These are phyloP conservation scores for Thalassiosira livingstoniorum DNA, from an alignment of 352 stramenopile species.

Conservation along the genomic window DNA sequence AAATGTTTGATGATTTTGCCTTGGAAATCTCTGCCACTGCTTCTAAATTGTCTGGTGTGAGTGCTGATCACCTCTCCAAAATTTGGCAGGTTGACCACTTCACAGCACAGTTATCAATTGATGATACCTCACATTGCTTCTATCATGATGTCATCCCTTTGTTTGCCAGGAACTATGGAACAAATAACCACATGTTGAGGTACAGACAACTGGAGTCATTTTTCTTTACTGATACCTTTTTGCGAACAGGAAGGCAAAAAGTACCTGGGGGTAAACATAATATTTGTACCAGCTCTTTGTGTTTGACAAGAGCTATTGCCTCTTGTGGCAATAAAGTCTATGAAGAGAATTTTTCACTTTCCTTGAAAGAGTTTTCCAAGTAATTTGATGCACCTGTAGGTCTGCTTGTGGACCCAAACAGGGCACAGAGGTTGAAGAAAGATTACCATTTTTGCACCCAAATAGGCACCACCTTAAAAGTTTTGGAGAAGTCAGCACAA, in stretches of 20 bases:
- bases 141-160: slow-evolving; percentile 1
- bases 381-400: slow-evolving; percentile 38
- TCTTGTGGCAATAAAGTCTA: slow-evolving; percentile 20
- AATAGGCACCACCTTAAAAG: slow-evolving; percentile 39
- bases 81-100: background rate
- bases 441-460: slow-evolving; percentile 34
- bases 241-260: slow-evolving; percentile 52
- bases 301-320: slow-evolving; percentile 33
- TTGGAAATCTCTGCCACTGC: background rate
- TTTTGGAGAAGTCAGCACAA: slow-evolving; percentile 40
- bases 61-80: background rate
- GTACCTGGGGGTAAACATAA: slow-evolving; percentile 45
- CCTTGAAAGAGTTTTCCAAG: slow-evolving; percentile 27
- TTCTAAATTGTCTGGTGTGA: background rate
- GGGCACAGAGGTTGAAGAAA: slow-evolving; percentile 28
- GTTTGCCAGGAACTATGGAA: slow-evolving; percentile 46
- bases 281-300: slow-evolving; percentile 54
- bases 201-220: slow-evolving; percentile 39
- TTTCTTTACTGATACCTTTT: slow-evolving; percentile 66
- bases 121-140: background rate
- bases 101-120: background rate
- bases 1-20: background rate
- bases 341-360: slow-evolving; percentile 22
- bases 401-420: slow-evolving; percentile 37
- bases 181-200: slow-evolving; percentile 49